Conservation (phyloP, 2,329 filamentous ascomycete genomes). For the Cadophora gregata region DNA sequence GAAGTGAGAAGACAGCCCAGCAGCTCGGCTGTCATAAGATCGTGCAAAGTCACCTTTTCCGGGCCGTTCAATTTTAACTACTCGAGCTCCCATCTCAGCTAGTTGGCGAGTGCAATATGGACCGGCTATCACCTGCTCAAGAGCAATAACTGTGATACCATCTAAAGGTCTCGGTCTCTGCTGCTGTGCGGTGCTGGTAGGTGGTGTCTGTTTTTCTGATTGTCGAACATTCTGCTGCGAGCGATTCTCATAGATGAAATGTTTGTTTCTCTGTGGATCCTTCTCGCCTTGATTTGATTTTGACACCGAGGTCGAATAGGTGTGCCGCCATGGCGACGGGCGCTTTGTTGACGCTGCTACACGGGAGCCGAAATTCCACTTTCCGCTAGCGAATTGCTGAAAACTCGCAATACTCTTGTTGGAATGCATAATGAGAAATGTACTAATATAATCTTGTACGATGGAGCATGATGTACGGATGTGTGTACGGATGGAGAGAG, state of each 20-base stretch:
- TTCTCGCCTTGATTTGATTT: not conserved
- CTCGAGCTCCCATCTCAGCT: slow-evolving; percentile 18
- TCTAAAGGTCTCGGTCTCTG: slow-evolving; percentile 16
- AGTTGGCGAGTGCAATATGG: slow-evolving; percentile 21
- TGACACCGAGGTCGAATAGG: not conserved
- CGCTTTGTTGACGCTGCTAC: slow-evolving; percentile 2
- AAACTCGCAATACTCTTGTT: not conserved
- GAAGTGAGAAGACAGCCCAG: slow-evolving; percentile 20
- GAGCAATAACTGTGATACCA: slow-evolving; percentile 21
- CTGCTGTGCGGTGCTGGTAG: not conserved
- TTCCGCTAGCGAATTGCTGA: not conserved
- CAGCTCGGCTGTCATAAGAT: slow-evolving; percentile 17
- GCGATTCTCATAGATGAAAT: slow-evolving; percentile 15
- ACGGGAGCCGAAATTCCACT: not conserved
- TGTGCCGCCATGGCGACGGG: not conserved
- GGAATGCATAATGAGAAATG: not conserved
- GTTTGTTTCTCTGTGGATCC: slow-evolving; percentile 11
- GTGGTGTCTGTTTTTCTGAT: not conserved
- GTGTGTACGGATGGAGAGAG: not conserved
- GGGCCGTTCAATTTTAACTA: slow-evolving; percentile 21
- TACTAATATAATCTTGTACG: not conserved
- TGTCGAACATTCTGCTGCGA: slow-evolving; percentile 3
- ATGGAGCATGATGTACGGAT: not conserved
- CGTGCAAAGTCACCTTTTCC: slow-evolving; percentile 19
- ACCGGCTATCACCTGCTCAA: slow-evolving; percentile 19